Percentiles rank a stretch among this genome's conserved stretches.
Conservation (phyloP, 495 filamentous ascomycete species). For the Corynascus novoguineensis region DNA sequence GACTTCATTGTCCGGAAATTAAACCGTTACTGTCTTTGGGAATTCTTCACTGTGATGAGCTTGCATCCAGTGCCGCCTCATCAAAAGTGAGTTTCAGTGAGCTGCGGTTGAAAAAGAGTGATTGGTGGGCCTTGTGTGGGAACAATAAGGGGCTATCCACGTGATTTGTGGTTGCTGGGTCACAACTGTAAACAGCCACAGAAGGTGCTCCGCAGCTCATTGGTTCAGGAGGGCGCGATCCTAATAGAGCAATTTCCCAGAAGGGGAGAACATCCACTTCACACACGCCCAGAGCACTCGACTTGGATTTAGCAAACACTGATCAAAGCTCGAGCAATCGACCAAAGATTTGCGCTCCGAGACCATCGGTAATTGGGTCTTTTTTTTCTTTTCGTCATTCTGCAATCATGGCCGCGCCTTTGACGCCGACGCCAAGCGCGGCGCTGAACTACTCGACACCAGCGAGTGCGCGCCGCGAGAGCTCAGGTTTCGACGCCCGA, state of each 20-base stretch:
- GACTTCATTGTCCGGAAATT: too few relatives aligned
- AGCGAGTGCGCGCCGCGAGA: constrained; percentile 21
- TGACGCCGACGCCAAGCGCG: constrained; percentile 32
- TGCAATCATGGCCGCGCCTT: constrained; percentile 32
- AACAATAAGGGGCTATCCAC: not conserved
- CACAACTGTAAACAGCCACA: constrained; percentile 24
- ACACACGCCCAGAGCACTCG: constrained; percentile 1
- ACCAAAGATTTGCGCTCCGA: not conserved
- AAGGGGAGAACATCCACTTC: constrained; percentile 1
- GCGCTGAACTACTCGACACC: constrained; percentile 38
- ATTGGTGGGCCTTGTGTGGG: not conserved
- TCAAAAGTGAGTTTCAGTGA: not conserved
- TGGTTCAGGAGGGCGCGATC: constrained; percentile 4
- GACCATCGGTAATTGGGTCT: not conserved
- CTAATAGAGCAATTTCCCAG: constrained; percentile 21
- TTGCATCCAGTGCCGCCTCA: too few relatives aligned
- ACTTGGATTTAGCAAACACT: not conserved
- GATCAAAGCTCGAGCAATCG: not conserved
- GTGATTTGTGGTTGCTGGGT: constrained; percentile 18
- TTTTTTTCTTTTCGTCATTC: too few relatives aligned
- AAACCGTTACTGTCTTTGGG: too few relatives aligned
- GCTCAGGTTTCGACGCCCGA: constrained; percentile 25
- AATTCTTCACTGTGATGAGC: too few relatives aligned
- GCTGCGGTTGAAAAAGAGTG: not conserved
- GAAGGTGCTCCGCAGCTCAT: constrained; percentile 1